phyloP scores from a whole-genome alignment of 129 eudicot species.

The Erigeron canadensis region DNA sequence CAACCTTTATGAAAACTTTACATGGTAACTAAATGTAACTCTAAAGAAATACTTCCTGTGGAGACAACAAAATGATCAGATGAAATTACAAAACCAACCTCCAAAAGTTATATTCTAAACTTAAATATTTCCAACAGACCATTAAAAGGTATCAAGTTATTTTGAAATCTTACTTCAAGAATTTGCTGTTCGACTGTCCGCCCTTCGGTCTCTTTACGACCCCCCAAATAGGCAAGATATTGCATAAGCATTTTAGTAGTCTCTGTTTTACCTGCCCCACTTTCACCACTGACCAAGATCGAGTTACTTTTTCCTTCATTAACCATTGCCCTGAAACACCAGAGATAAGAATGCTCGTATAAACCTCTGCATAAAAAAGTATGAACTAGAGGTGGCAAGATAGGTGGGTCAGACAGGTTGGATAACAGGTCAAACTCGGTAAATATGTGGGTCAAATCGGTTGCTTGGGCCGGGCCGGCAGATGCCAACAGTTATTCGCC shows the following conservation, averaged over 20 bases:
- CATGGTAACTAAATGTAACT: neutral
- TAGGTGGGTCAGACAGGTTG: neutral
- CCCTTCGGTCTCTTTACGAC: constrained; percentile 84
- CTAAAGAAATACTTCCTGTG: too few species aligned
- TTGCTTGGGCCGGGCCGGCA: neutral
- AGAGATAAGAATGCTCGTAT: constrained; percentile 21
- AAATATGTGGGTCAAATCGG: neutral
- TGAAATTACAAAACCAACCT: constrained; percentile 15
- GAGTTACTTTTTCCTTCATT: constrained; percentile 93
- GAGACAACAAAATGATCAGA: neutral
- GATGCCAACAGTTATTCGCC: neutral
- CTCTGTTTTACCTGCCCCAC: constrained; percentile 99
- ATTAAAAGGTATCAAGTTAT: constrained; percentile 19
- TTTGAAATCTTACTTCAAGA: constrained; percentile 64
- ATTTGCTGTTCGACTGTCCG: constrained; percentile 95
- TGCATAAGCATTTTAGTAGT: constrained; percentile 99
- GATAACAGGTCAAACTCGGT: neutral
- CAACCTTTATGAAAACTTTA: neutral
- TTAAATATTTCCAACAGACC: constrained; percentile 9
- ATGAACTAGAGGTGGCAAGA: neutral
- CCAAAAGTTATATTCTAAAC: constrained; percentile 17
- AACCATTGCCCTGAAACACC: constrained; percentile 77
- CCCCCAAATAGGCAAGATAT: constrained; percentile 96
- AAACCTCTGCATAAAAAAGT: constrained; percentile 10
- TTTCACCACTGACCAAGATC: constrained; percentile 96